Conservation (phyloP, 1,284 basidiomycete species). For the Puccinia horiana region DNA sequence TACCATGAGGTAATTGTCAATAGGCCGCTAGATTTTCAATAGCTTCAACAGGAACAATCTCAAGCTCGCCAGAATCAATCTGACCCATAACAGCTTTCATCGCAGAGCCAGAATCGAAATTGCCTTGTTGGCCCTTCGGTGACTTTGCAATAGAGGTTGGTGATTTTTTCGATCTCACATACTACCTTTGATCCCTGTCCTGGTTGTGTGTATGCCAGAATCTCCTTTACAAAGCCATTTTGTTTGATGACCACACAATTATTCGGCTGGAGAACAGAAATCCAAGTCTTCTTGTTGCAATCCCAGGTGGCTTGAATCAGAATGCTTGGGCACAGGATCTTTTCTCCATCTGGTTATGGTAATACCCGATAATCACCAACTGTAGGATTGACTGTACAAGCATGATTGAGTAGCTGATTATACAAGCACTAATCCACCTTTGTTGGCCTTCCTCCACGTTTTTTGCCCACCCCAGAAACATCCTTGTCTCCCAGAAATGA, state of each 20-base stretch:
- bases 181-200: not conserved
- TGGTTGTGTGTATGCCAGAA: not conserved
- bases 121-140: not conserved
- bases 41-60: not conserved
- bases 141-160: not conserved
- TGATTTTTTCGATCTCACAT: not conserved
- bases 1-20: not conserved
- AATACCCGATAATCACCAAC: not conserved
- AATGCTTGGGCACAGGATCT: not conserved
- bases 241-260: not conserved
- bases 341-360: not conserved
- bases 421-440: not conserved
- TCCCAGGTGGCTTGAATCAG: not conserved
- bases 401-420: not conserved
- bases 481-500: not conserved
- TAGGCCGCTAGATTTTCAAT: not conserved
- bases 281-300: not conserved
- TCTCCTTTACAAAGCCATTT: constrained; percentile 7
- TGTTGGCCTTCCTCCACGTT: not conserved
- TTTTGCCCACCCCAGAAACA: not conserved
- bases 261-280: not conserved
- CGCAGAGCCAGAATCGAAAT: not conserved
- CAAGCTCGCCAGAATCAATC: not conserved
- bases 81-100: not conserved
- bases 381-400: not conserved